These are phyloP conservation scores for Immersiporthe knoxdaviesiana DNA, from an alignment of 2,329 filamentous ascomycete species.

Conservation along the genomic window DNA sequence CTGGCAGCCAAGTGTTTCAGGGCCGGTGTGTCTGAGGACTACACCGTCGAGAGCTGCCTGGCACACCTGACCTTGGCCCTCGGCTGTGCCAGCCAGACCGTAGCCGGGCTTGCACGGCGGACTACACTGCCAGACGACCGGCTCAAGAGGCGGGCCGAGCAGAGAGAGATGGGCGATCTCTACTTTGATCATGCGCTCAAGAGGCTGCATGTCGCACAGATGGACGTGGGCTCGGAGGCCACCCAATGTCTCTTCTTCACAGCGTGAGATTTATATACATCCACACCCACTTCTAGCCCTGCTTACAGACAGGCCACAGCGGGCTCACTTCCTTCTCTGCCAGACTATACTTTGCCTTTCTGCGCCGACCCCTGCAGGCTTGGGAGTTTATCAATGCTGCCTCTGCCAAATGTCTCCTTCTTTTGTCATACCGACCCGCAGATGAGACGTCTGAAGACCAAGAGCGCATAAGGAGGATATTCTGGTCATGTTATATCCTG, in stretches of 20 bases:
- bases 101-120: conserved; percentile 35
- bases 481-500: conserved; percentile 59
- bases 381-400: conserved; percentile 56
- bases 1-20: conserved; percentile 35
- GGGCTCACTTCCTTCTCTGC: neutral
- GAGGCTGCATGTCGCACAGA: conserved; percentile 50
- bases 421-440: conserved; percentile 48
- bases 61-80: conserved; percentile 52
- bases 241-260: conserved; percentile 55
- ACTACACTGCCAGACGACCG: conserved; percentile 34
- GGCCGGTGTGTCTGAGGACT: conserved; percentile 41
- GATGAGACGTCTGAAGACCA: conserved; percentile 44
- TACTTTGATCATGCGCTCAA: conserved; percentile 53
- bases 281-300: neutral
- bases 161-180: conserved; percentile 43
- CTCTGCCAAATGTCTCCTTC: conserved; percentile 53
- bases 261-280: conserved; percentile 32
- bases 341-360: conserved; percentile 51
- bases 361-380: conserved; percentile 54
- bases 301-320: neutral
- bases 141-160: conserved; percentile 37
- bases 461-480: conserved; percentile 54
- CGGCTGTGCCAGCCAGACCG: conserved; percentile 49
- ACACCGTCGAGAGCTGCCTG: conserved; percentile 45
- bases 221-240: conserved; percentile 49